Percentiles rank a stretch among this genome's conserved stretches.
phyloP scores from a whole-genome alignment of 2,329 filamentous ascomycete species.

The Metarhizium robertsii region DNA sequence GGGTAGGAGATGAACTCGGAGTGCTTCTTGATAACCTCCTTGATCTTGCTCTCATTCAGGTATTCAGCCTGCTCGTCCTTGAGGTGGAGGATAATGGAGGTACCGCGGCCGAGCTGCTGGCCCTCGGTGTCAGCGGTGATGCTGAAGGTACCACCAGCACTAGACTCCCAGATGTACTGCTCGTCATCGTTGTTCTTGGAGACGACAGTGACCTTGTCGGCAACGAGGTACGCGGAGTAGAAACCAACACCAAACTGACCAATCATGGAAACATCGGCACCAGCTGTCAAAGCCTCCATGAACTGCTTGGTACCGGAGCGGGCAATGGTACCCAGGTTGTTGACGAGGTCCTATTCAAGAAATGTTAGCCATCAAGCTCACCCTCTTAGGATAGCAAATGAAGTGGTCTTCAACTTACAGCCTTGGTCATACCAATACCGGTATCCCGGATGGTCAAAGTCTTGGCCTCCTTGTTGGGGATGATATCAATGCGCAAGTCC shows the following conservation, averaged over 20 bases:
- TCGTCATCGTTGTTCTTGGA: constrained; percentile 99
- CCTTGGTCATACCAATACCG: constrained; percentile 99
- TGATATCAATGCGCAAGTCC: constrained; percentile 98
- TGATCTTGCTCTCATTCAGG: constrained; percentile 97
- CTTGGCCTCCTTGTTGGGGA: constrained; percentile 95
- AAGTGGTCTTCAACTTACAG: constrained; percentile 53
- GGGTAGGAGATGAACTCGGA: constrained; percentile 99
- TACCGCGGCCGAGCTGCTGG: constrained; percentile 84
- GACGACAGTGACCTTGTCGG: constrained; percentile 88
- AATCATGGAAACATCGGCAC: constrained; percentile 99
- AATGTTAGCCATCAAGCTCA: constrained; percentile 1
- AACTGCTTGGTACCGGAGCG: constrained; percentile 99
- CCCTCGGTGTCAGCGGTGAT: constrained; percentile 85
- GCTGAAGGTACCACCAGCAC: constrained; percentile 93
- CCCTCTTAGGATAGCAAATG: background rate
- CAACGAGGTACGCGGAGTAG: constrained; percentile 99
- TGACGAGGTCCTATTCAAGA: constrained; percentile 72
- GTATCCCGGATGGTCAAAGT: constrained; percentile 95
- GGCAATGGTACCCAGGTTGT: constrained; percentile 99
- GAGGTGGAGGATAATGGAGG: constrained; percentile 96
- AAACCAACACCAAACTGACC: constrained; percentile 99
- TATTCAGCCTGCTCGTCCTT: constrained; percentile 99
- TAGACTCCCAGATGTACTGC: constrained; percentile 99
- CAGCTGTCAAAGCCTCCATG: constrained; percentile 97
- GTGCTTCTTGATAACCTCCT: constrained; percentile 99